Conservation (phyloP, 257 asterid species). For the Nicotiana attenuata region DNA sequence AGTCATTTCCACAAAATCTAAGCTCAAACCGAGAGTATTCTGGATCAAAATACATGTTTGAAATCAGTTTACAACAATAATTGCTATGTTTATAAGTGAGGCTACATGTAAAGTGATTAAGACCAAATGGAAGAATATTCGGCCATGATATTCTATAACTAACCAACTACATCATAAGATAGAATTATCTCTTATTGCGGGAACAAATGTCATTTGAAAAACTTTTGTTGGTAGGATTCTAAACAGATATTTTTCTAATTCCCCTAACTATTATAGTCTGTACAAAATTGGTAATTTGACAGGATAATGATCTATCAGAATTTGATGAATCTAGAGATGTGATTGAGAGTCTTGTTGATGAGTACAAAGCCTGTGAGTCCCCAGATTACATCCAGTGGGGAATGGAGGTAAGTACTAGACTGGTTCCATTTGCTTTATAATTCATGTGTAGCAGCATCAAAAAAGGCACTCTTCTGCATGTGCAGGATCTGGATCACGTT, state of each 20-base stretch:
- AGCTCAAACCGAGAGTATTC: too few relatives aligned
- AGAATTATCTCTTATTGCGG: not conserved
- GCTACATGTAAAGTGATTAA: too few relatives aligned
- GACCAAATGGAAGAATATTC: not conserved
- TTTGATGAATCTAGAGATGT: conserved; percentile 98
- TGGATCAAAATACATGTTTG: too few relatives aligned
- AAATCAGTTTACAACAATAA: too few relatives aligned
- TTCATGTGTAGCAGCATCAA: not conserved
- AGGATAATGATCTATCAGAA: conserved; percentile 98
- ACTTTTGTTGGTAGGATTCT: not conserved
- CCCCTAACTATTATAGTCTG: too few relatives aligned
- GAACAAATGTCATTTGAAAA: not conserved
- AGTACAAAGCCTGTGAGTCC: conserved; percentile 99
- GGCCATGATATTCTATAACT: not conserved
- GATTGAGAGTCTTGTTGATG: conserved; percentile 91
- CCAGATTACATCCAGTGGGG: conserved; percentile 99
- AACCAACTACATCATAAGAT: not conserved
- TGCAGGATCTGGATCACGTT: conserved; percentile 74
- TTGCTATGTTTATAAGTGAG: too few relatives aligned
- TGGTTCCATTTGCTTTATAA: not conserved
- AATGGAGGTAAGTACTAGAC: conserved; percentile 63
- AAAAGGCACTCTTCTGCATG: not conserved
- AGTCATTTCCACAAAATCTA: too few relatives aligned
- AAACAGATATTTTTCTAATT: too few relatives aligned
- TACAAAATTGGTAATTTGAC: conserved; percentile 17